A percentile compares a stretch with the other conserved stretches of the same genome.
Conservation (phyloP, 257 asterid species). For the Solanum corneliomulleri region DNA sequence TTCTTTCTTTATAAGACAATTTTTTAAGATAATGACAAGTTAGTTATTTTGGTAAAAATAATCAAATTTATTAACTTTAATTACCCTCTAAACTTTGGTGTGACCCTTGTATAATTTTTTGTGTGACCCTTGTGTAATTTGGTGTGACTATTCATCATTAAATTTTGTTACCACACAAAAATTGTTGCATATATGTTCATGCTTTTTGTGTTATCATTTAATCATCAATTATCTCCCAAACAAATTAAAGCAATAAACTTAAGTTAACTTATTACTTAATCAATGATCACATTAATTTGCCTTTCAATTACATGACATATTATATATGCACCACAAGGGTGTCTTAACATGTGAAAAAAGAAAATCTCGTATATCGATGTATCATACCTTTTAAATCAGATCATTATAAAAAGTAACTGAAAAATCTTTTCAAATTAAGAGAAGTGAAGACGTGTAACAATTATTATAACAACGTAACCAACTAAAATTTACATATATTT, state of each 20-base stretch:
- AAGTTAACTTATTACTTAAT: neutral
- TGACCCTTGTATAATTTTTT: neutral
- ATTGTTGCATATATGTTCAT: neutral
- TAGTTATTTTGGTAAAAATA: neutral
- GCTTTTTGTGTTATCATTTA: neutral
- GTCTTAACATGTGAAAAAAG: neutral
- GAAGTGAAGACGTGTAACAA: fast-evolving
- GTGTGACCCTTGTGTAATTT: neutral
- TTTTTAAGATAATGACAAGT: neutral
- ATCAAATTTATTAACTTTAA: neutral
- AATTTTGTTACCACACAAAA: neutral
- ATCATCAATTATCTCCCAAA: neutral
- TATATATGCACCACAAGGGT: neutral
- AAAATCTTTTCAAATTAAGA: too few relatives aligned
- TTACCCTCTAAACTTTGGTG: neutral
- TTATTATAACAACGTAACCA: neutral
- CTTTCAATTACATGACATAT: neutral
- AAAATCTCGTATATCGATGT: neutral
- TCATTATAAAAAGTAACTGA: neutral
- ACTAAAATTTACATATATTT: neutral
- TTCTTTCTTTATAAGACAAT: too few relatives aligned
- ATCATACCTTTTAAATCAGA: neutral
- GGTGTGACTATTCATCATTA: neutral
- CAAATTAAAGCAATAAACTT: neutral
- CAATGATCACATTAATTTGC: neutral